Evolutionary conservation across 768 basidiomycete species (phyloP).

Genomic region (Macrolepiota albuminosa): DNA sequence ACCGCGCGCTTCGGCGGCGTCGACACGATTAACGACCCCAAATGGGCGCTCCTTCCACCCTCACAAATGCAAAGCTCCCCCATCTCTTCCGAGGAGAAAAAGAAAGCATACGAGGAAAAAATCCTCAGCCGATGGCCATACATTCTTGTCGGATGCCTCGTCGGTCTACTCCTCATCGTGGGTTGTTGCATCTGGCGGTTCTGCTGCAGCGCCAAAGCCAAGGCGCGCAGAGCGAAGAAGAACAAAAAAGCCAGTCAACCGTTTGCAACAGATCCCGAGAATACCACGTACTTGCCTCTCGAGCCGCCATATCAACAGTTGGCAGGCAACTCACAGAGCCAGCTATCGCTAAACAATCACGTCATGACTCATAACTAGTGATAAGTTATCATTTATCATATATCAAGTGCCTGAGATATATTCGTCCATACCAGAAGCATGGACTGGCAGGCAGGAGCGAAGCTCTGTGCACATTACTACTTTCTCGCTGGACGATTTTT

Average conservation of each 20-base stretch:
- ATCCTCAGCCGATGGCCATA: constrained; percentile 72
- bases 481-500: constrained; percentile 16
- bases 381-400: neutral
- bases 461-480: constrained; percentile 2
- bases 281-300: constrained; percentile 28
- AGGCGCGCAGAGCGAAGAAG: constrained; percentile 20
- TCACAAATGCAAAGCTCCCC: constrained; percentile 59
- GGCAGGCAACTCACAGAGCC: constrained; percentile 9
- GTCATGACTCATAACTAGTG: neutral
- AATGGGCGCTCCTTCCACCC: constrained; percentile 57
- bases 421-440: neutral
- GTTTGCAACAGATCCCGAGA: constrained; percentile 21
- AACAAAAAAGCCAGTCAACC: constrained; percentile 13
- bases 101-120: constrained; percentile 58
- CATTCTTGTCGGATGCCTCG: constrained; percentile 57
- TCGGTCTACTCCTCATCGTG: constrained; percentile 39
- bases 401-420: no score
- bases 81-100: constrained; percentile 58
- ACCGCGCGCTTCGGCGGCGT: constrained; percentile 53
- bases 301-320: constrained; percentile 11
- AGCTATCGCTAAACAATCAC: constrained; percentile 10
- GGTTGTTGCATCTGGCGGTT: constrained; percentile 56
- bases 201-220: constrained; percentile 37
- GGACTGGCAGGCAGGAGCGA: constrained; percentile 3
- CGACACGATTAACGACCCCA: constrained; percentile 48